These are phyloP conservation scores for Penicillium samsonianum DNA, from an alignment of 495 filamentous ascomycete genomes.

Conservation along the genomic window DNA sequence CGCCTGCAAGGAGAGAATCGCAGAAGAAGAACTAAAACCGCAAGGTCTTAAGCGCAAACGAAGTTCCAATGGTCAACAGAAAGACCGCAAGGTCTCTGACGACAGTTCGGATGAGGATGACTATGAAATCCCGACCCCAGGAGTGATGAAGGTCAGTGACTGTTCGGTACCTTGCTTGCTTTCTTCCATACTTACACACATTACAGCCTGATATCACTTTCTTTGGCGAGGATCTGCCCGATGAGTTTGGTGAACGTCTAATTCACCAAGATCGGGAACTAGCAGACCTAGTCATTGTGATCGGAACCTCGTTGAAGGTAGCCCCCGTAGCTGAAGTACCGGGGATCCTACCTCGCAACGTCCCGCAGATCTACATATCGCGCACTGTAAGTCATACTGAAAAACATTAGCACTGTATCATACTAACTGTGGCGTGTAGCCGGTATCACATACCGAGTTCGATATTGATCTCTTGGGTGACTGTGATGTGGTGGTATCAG, in stretches of 20 bases:
- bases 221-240: slow-evolving; percentile 75
- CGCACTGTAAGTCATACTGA: slow-evolving; percentile 58
- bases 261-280: slow-evolving; percentile 73
- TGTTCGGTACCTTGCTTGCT: not conserved
- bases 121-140: slow-evolving; percentile 68
- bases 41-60: slow-evolving; percentile 75
- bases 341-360: slow-evolving; percentile 68
- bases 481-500: slow-evolving; percentile 87
- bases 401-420: slow-evolving; percentile 1
- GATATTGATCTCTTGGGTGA: slow-evolving; percentile 93
- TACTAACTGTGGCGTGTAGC: slow-evolving; percentile 41
- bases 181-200: slow-evolving; percentile 7
- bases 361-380: slow-evolving; percentile 94
- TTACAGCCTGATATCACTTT: slow-evolving; percentile 88
- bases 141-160: slow-evolving; percentile 80
- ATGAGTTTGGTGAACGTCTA: slow-evolving; percentile 79
- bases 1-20: slow-evolving; percentile 42
- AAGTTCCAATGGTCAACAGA: slow-evolving; percentile 58
- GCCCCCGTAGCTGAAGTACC: slow-evolving; percentile 92
- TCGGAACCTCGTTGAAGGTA: slow-evolving; percentile 95
- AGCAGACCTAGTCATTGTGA: slow-evolving; percentile 93
- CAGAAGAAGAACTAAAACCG: slow-evolving; percentile 41
- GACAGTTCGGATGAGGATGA: slow-evolving; percentile 73
- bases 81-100: slow-evolving; percentile 53
- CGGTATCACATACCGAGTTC: slow-evolving; percentile 86